Conservation (phyloP, 2,329 filamentous ascomycete species). For the Sclerotinia borealis region DNA sequence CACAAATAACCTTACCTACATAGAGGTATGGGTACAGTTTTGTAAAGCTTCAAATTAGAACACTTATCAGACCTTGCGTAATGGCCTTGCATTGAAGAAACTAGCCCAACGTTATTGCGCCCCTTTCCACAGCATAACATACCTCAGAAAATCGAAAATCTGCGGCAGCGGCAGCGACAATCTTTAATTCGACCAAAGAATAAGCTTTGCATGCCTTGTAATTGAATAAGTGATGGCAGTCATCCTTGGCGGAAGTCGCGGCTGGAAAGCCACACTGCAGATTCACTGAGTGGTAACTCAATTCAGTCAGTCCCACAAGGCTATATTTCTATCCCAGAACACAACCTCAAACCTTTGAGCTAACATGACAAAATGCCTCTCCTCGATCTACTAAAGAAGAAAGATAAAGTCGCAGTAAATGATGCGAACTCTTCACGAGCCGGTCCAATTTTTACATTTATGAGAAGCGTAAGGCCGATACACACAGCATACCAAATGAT, state of each 20-base stretch:
- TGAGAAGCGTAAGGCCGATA: constrained; percentile 52
- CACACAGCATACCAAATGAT: neutral
- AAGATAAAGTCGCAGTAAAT: constrained; percentile 44
- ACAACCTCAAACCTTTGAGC: constrained; percentile 1
- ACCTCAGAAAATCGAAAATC: constrained; percentile 17
- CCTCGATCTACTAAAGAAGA: constrained; percentile 57
- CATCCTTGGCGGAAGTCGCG: constrained; percentile 16
- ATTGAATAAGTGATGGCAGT: constrained; percentile 5
- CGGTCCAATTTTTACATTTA: constrained; percentile 61
- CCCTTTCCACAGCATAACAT: constrained; percentile 7
- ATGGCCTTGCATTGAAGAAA: neutral
- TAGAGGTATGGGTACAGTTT: neutral
- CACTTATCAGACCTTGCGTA: neutral
- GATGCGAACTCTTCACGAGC: constrained; percentile 27
- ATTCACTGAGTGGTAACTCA: constrained; percentile 18
- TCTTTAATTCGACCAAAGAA: neutral
- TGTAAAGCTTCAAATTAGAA: neutral
- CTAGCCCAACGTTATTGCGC: neutral
- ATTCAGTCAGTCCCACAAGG: constrained; percentile 9
- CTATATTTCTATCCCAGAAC: constrained; percentile 10
- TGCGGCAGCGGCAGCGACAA: constrained; percentile 23
- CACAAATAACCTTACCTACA: neutral
- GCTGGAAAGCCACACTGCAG: constrained; percentile 22
- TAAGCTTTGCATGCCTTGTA: constrained; percentile 8
- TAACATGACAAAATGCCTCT: constrained; percentile 45